Evolutionary conservation across 202 grass and related monocot species (phyloP).

Genomic region (Bolboschoenoplectus hybrid): DNA sequence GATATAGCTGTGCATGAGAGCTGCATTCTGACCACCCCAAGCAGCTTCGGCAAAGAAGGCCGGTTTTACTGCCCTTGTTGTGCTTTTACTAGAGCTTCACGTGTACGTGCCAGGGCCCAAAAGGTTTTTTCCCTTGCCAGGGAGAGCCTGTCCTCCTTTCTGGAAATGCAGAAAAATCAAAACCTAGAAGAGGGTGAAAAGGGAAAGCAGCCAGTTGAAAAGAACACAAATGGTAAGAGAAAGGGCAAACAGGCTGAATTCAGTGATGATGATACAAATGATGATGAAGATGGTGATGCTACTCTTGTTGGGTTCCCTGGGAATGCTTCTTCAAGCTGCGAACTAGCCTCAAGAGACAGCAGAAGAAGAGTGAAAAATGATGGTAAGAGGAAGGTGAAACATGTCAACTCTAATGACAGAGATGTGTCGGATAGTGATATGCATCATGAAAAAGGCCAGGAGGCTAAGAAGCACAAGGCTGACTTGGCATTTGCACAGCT

Average conservation of each 20-base stretch:
- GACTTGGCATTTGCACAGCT: background rate
- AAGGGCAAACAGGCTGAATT: background rate
- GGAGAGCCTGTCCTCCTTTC: conserved; percentile 8
- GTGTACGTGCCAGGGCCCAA: conserved; percentile 6
- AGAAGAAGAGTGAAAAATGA: conserved; percentile 7
- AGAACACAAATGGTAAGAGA: conserved; percentile 26
- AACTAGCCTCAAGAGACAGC: conserved; percentile 4
- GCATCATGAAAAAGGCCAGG: background rate
- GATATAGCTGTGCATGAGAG: conserved; percentile 32
- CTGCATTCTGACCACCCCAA: conserved; percentile 18
- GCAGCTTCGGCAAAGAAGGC: conserved; percentile 17
- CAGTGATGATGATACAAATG: background rate
- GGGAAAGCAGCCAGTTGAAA: background rate
- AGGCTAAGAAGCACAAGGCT: background rate
- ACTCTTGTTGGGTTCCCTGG: background rate
- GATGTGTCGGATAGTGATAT: background rate
- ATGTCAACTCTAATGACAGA: conserved; percentile 15
- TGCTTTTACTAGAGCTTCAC: conserved; percentile 28
- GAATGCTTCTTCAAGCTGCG: conserved; percentile 4
- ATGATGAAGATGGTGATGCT: conserved; percentile 13
- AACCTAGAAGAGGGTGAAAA: conserved; percentile 5
- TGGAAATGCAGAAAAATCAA: conserved; percentile 17
- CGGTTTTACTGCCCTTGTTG: conserved; percentile 31
- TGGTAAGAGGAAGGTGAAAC: conserved; percentile 4
- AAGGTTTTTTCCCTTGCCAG: conserved; percentile 17